A percentile compares a stretch with the other conserved stretches of the same genome.
phyloP scores from a whole-genome alignment of 345 rosid genomes.

The Reutealis trisperma region DNA sequence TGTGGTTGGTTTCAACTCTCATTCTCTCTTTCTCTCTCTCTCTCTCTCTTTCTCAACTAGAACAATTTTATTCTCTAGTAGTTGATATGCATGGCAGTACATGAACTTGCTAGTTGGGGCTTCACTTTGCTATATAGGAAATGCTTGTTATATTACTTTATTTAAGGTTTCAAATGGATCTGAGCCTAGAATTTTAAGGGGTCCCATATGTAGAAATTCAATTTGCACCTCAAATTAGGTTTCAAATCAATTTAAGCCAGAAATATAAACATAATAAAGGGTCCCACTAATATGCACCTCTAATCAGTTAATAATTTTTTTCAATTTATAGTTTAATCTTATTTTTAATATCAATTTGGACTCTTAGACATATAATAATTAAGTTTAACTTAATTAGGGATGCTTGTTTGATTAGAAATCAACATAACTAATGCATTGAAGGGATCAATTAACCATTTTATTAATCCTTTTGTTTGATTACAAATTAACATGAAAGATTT shows the following conservation, averaged over 20 bases:
- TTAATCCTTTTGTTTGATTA: no score
- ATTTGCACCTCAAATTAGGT: not conserved
- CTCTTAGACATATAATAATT: no score
- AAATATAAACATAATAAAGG: not conserved
- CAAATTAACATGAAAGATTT: no score
- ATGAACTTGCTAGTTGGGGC: not conserved
- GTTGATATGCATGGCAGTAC: not conserved
- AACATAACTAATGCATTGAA: no score
- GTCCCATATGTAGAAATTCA: not conserved
- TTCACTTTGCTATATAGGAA: not conserved
- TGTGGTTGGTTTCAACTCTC: conserved; percentile 14
- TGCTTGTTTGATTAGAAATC: no score
- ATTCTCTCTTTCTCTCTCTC: not conserved
- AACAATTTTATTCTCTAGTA: conserved; percentile 3
- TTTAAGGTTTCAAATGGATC: not conserved
- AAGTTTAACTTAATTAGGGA: no score
- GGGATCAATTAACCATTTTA: no score
- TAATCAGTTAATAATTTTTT: not conserved
- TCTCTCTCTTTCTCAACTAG: not conserved
- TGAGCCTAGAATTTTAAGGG: not conserved
- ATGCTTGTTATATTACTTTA: not conserved
- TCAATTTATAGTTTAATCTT: not conserved
- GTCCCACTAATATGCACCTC: not conserved
- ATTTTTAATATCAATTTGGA: not conserved
- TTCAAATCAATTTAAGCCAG: not conserved